Evolutionary conservation across 2,329 filamentous ascomycete species (phyloP).

Genomic region (Fusarium compactum): DNA sequence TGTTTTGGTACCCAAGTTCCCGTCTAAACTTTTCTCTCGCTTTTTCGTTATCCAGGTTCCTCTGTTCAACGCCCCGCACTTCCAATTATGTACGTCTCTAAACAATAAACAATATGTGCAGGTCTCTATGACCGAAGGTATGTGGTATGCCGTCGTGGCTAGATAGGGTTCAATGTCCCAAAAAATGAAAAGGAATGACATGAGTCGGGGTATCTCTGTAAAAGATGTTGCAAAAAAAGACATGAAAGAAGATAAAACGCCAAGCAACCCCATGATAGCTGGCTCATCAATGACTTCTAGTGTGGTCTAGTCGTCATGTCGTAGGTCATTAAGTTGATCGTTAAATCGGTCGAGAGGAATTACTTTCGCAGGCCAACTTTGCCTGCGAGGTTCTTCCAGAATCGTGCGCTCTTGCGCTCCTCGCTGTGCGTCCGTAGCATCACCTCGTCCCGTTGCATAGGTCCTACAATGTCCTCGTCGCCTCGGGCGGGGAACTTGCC

Average conservation of each 20-base stretch:
- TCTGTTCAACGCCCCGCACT: slow-evolving; percentile 41
- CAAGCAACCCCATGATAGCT: slow-evolving; percentile 39
- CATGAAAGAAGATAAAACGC: slow-evolving; percentile 35
- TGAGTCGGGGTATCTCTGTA: slow-evolving; percentile 48
- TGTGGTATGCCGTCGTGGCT: slow-evolving; percentile 44
- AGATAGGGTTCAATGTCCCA: slow-evolving; percentile 25
- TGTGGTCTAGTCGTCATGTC: slow-evolving; percentile 42
- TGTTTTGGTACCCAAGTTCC: slow-evolving; percentile 30
- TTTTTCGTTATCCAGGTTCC: slow-evolving; percentile 37
- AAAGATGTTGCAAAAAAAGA: slow-evolving; percentile 29
- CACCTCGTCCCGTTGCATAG: slow-evolving; percentile 77
- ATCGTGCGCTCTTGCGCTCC: slow-evolving; percentile 59
- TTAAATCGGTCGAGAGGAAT: slow-evolving; percentile 26
- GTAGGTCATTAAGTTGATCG: slow-evolving; percentile 42
- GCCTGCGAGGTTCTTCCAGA: slow-evolving; percentile 63
- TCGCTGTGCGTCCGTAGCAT: slow-evolving; percentile 63
- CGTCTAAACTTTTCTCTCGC: slow-evolving; percentile 46
- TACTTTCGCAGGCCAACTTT: slow-evolving; percentile 56
- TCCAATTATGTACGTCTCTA: slow-evolving; percentile 45
- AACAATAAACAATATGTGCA: slow-evolving; percentile 44
- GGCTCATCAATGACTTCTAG: slow-evolving; percentile 34
- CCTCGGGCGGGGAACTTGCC: slow-evolving; percentile 91
- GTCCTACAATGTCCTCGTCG: slow-evolving; percentile 92
- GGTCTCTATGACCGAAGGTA: slow-evolving; percentile 20
- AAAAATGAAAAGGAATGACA: slow-evolving; percentile 45